Percentiles rank a stretch among this genome's conserved stretches.
These are phyloP conservation scores for Yamadazyma sp. DNA, from an alignment of 1,139 yeast species.

Conservation along the genomic window DNA sequence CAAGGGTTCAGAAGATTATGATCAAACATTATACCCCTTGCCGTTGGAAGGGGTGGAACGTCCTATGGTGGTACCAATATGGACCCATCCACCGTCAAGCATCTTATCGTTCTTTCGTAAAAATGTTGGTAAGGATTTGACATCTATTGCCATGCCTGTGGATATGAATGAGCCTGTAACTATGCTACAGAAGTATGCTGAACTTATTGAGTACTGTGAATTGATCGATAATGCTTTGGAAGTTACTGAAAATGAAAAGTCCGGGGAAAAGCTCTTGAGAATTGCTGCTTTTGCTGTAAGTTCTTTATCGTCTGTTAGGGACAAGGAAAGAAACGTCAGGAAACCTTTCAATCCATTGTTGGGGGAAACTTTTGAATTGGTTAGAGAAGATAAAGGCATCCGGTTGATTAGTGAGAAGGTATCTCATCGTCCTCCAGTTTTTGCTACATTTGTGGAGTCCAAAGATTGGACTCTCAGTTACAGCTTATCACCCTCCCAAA, in stretches of 20 bases:
- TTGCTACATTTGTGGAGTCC: constrained; percentile 78
- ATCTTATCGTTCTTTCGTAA: constrained; percentile 76
- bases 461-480: constrained; percentile 73
- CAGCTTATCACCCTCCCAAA: constrained; percentile 79
- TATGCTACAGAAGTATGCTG: constrained; percentile 75
- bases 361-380: constrained; percentile 85
- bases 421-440: constrained; percentile 75
- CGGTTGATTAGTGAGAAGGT: constrained; percentile 78
- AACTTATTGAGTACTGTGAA: constrained; percentile 72
- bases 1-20: constrained; percentile 18
- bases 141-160: constrained; percentile 91
- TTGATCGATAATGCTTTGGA: constrained; percentile 62
- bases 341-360: constrained; percentile 91
- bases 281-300: constrained; percentile 85
- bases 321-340: constrained; percentile 71
- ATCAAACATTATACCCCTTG: constrained; percentile 58
- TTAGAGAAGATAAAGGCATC: constrained; percentile 72
- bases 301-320: constrained; percentile 65
- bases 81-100: constrained; percentile 76
- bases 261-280: constrained; percentile 62
- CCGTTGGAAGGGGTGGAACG: constrained; percentile 54
- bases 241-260: constrained; percentile 29
- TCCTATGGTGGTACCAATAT: constrained; percentile 58
- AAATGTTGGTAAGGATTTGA: constrained; percentile 87
- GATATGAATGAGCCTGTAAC: constrained; percentile 90